phyloP scores from a whole-genome alignment of 2,329 filamentous ascomycete species.

The Alternaria incomplexa region DNA sequence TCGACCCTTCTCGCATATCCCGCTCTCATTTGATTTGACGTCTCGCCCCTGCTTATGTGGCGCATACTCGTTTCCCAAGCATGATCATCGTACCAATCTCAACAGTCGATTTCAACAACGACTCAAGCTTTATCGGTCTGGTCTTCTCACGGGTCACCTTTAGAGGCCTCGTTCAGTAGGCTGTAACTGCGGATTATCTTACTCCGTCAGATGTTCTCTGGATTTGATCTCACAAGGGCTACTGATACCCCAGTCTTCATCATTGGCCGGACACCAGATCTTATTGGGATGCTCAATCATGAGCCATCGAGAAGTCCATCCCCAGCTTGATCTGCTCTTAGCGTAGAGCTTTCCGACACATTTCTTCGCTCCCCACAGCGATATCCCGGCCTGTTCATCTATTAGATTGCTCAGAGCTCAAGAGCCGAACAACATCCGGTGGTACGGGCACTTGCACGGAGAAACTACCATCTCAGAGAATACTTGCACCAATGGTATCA shows the following conservation, averaged over 20 bases:
- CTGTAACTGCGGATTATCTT: not conserved
- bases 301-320: not conserved
- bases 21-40: not conserved
- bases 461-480: not conserved
- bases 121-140: not conserved
- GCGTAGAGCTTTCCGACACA: not conserved
- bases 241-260: not conserved
- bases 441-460: not conserved
- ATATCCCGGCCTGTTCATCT: not conserved
- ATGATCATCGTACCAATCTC: not conserved
- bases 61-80: not conserved
- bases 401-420: constrained; percentile 4
- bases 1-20: not conserved
- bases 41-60: not conserved
- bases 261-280: not conserved
- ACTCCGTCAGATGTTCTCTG: not conserved
- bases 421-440: constrained; percentile 1
- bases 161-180: not conserved
- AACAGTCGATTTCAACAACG: not conserved
- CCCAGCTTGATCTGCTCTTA: not conserved
- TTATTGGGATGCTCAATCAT: not conserved
- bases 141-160: not conserved
- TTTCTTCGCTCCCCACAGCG: not conserved
- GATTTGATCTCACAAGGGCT: not conserved
- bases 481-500: constrained; percentile 7